Evolutionary conservation across 257 asterid species (phyloP).

Genomic region (Ilex aquifolium): DNA sequence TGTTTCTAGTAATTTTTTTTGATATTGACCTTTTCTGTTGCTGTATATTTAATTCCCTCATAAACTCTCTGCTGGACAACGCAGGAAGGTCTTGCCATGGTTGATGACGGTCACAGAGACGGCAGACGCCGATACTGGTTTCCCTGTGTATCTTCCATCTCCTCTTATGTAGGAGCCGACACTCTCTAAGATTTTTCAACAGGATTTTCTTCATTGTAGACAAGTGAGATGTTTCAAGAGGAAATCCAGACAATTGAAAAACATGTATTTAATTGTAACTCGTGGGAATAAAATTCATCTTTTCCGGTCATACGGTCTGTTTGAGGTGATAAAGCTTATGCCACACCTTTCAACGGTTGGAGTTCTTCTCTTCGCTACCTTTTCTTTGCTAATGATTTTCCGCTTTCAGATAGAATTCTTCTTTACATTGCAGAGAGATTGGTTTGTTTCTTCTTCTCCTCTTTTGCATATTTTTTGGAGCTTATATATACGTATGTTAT

Average conservation of each 20-base stretch:
- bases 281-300: too few species aligned
- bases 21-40: background rate
- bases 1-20: background rate
- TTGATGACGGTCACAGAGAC: constrained; percentile 59
- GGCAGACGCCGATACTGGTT: constrained; percentile 4
- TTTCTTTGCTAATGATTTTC: background rate
- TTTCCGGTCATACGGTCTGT: too few species aligned
- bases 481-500: too few species aligned
- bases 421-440: background rate
- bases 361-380: background rate
- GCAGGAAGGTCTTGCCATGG: constrained; percentile 91
- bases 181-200: background rate
- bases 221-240: too few species aligned
- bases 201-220: too few species aligned
- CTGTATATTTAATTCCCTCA: background rate
- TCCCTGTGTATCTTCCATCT: constrained; percentile 25
- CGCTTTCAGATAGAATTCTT: background rate
- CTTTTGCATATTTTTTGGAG: background rate
- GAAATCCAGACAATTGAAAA: too few species aligned
- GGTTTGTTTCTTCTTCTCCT: background rate
- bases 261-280: too few species aligned
- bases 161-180: constrained; percentile 50
- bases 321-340: background rate
- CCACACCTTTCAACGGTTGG: background rate
- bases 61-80: constrained; percentile 13